A percentile compares a stretch with the other conserved stretches of the same genome.
phyloP scores from a whole-genome alignment of 2,329 filamentous ascomycete species.

The Pestalotiopsis sp. region DNA sequence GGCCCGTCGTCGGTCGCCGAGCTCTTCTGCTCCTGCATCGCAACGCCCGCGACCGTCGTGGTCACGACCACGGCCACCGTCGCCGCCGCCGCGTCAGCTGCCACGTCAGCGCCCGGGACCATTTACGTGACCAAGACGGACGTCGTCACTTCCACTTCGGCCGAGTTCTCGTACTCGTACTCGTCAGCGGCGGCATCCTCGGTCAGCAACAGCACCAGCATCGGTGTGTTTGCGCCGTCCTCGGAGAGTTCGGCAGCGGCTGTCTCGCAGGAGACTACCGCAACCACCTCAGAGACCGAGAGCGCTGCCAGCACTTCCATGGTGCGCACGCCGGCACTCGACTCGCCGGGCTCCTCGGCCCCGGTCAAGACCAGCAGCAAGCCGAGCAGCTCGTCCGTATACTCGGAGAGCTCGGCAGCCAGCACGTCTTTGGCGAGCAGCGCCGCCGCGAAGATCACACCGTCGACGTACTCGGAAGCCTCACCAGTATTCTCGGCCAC shows the following conservation, averaged over 20 bases:
- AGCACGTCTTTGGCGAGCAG: background rate
- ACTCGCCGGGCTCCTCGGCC: background rate
- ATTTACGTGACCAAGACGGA: background rate
- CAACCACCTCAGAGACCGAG: background rate
- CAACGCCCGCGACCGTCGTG: background rate
- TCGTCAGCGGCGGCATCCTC: background rate
- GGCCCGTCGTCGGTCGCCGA: slow-evolving; percentile 1
- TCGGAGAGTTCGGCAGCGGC: background rate
- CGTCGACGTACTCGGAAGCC: background rate
- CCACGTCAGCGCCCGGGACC: background rate
- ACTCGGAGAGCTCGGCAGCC: background rate
- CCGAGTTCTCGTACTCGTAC: background rate
- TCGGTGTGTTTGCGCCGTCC: background rate
- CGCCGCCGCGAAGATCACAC: background rate
- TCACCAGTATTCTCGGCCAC: background rate
- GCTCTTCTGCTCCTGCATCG: background rate
- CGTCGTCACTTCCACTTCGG: background rate
- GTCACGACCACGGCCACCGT: background rate
- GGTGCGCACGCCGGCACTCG: background rate
- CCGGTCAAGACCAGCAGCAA: background rate
- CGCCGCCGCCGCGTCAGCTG: background rate
- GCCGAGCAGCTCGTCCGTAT: background rate
- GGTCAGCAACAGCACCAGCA: background rate
- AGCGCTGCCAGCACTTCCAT: background rate
- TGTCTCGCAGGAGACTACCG: background rate